Percentiles rank a stretch among this genome's conserved stretches.
These are phyloP conservation scores for Alternaria ethzedia DNA, from an alignment of 2,329 filamentous ascomycete species.

Conservation along the genomic window DNA sequence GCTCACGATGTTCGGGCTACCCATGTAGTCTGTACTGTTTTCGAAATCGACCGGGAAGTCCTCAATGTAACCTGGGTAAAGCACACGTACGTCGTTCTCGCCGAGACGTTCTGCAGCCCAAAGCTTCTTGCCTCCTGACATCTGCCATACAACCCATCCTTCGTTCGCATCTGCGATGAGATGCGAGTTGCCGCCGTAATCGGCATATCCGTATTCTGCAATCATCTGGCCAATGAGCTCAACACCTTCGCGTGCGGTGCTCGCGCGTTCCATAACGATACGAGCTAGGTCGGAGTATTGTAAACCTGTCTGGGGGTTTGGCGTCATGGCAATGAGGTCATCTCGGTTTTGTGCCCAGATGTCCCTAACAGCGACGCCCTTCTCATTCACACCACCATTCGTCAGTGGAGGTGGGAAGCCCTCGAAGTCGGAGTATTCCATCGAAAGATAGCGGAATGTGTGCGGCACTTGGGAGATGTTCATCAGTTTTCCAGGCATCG, in stretches of 20 bases:
- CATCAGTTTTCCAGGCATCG: constrained; percentile 44
- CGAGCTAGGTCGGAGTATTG: constrained; percentile 53
- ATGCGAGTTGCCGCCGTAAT: constrained; percentile 54
- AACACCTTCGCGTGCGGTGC: constrained; percentile 51
- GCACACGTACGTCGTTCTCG: constrained; percentile 38
- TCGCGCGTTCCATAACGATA: constrained; percentile 51
- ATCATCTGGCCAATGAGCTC: constrained; percentile 52
- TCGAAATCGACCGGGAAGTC: constrained; percentile 43
- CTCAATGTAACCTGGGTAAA: constrained; percentile 48
- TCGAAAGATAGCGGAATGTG: constrained; percentile 46
- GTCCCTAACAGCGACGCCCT: constrained; percentile 51
- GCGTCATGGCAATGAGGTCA: constrained; percentile 51
- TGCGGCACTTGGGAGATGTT: constrained; percentile 44
- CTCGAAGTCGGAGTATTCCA: constrained; percentile 51
- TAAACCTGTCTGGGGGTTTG: constrained; percentile 49
- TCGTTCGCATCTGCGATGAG: constrained; percentile 51
- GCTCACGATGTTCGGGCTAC: constrained; percentile 42
- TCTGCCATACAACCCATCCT: constrained; percentile 46
- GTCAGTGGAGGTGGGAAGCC: constrained; percentile 54
- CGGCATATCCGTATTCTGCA: constrained; percentile 50
- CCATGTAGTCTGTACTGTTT: constrained; percentile 41
- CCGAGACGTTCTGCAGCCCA: constrained; percentile 47
- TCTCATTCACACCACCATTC: constrained; percentile 54
- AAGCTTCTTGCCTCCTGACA: constrained; percentile 42
- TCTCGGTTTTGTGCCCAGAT: constrained; percentile 52